phyloP scores from a whole-genome alignment of 441 rosid genomes.

The Metrosideros polymorpha region DNA sequence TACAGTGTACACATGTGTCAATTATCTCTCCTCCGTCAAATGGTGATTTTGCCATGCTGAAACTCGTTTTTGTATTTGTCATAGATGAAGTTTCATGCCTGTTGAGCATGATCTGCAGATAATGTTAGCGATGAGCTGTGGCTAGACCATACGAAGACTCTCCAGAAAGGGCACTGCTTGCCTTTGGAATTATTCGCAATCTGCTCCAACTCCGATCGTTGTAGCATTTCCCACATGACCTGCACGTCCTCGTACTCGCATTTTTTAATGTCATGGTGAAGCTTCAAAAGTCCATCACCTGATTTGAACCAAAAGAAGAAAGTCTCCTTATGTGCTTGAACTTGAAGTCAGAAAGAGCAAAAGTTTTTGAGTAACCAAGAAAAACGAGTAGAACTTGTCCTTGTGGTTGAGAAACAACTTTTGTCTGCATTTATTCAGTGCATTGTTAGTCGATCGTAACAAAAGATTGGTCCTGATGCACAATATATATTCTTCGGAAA shows the following conservation, averaged over 20 bases:
- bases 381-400: neutral
- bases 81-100: neutral
- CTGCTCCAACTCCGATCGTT: conserved; percentile 31
- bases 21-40: neutral
- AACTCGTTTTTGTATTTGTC: neutral
- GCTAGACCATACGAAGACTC: conserved; percentile 38
- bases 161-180: conserved; percentile 40
- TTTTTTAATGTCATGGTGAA: conserved; percentile 46
- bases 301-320: neutral
- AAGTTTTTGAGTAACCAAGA: neutral
- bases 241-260: conserved; percentile 61
- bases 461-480: neutral
- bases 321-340: neutral
- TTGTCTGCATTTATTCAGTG: neutral
- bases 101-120: conserved; percentile 20
- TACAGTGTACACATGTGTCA: neutral
- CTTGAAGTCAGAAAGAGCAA: neutral
- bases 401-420: neutral
- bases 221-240: conserved; percentile 73
- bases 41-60: neutral
- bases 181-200: conserved; percentile 16
- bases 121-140: conserved; percentile 19
- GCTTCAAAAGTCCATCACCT: conserved; percentile 54
- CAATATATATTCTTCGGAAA: neutral
- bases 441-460: neutral